Evolutionary conservation across 257 asterid genomes (phyloP).

Genomic region (Scutellaria minor): DNA sequence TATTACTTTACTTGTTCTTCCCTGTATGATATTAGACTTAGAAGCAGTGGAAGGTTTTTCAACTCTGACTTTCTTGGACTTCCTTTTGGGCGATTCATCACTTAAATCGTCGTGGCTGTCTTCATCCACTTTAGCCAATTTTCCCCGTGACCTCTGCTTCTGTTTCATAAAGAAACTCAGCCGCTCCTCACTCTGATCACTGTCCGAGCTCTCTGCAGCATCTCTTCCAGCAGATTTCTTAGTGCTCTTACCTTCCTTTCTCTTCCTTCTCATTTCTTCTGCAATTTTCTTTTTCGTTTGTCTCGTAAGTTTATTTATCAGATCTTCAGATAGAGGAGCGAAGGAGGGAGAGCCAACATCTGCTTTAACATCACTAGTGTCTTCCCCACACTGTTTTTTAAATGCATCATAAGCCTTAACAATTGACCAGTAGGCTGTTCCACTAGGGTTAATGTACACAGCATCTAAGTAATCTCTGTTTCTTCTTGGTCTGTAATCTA

Average conservation of each 20-base stretch:
- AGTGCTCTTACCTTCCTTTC: slow-evolving; percentile 56
- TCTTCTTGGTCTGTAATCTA: slow-evolving; percentile 90
- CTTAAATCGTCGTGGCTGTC: slow-evolving; percentile 50
- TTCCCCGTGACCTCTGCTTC: slow-evolving; percentile 50
- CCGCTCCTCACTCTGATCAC: slow-evolving; percentile 60
- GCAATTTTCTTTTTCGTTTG: slow-evolving; percentile 80
- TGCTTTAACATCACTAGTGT: slow-evolving; percentile 43
- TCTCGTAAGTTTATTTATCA: slow-evolving; percentile 83
- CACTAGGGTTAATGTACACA: slow-evolving; percentile 83
- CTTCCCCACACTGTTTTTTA: slow-evolving; percentile 68
- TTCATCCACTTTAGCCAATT: slow-evolving; percentile 42
- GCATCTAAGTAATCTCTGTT: slow-evolving; percentile 94
- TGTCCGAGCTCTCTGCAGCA: slow-evolving; percentile 55
- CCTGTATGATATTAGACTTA: slow-evolving; percentile 51
- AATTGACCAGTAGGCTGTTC: slow-evolving; percentile 98
- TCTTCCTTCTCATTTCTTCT: slow-evolving; percentile 71
- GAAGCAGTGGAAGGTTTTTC: slow-evolving; percentile 45
- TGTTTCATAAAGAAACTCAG: slow-evolving; percentile 56
- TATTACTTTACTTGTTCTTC: slow-evolving; percentile 59
- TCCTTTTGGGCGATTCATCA: slow-evolving; percentile 48
- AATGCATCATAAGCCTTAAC: slow-evolving; percentile 94
- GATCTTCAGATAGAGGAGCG: slow-evolving; percentile 72
- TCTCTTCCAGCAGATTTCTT: slow-evolving; percentile 43
- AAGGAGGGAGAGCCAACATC: slow-evolving; percentile 53
- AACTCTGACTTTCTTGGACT: slow-evolving; percentile 44